Base-by-base conservation (phyloP, 805 yeast species). In the Brettanomyces sp. region DNA sequence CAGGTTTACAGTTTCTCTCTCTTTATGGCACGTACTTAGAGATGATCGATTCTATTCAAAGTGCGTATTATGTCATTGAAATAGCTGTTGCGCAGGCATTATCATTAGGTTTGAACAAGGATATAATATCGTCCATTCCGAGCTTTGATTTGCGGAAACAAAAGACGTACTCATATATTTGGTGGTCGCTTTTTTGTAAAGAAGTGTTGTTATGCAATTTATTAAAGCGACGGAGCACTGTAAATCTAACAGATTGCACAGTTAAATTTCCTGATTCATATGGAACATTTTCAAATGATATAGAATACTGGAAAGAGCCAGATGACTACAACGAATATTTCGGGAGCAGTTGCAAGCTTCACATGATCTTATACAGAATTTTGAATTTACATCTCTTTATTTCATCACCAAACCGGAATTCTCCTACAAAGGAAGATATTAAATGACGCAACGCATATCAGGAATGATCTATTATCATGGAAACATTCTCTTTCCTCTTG, bases 81-180 rank as follows among this genome's bases (percentile, higher is more conserved):
- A n/a, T 47, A 2, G 55, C 57, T 1, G 38, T 52, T 4, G 28
- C 55, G 7, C 60, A 56, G 37, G 56, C 57, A 3, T 44, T 53
- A 8, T 35, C 53, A 6, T 43, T 51, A 9, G 60, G 60, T 1
- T 39, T 55, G 22, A 41, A 55, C 41, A 51, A 48, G 41, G 39
- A 44, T 25, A 40, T 47, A 13, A 14, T 14, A n/a, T 30, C 38
- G 4, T 30, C 21, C 4, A 28, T 21, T 18, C 24, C 23, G 4
- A 32, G 22, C 30, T 30, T 25, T 7, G 33, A 37, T 38, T 23
- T 8, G 11, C 14, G 32, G 7, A 37, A n/a, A 7, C 39, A 39
- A n/a, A 22, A 34, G 14, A 12, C 21, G 4, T 49, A 52, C 9
- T 51, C 51, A 11, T 42, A 45, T 14, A 42, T 48, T 8, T 55